Evolutionary conservation across 305 asterid genomes (phyloP).

Genomic region (Fraxinus floribunda): DNA sequence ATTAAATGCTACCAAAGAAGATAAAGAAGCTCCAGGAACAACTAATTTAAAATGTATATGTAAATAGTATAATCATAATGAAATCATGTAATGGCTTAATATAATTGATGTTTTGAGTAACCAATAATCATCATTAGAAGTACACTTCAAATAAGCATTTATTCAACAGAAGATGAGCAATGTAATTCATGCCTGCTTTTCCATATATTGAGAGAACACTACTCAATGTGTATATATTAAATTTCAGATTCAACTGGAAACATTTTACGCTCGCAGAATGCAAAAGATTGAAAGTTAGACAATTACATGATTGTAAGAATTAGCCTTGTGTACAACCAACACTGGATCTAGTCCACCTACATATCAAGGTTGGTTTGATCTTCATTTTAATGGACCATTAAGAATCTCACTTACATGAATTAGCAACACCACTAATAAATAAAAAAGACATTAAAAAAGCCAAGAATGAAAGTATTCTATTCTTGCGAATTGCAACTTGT

Average conservation of each 20-base stretch:
- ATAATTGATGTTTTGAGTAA: neutral
- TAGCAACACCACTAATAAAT: neutral
- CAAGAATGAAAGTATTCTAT: neutral
- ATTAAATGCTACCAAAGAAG: neutral
- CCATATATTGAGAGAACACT: neutral
- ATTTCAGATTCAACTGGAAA: neutral
- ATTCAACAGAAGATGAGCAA: neutral
- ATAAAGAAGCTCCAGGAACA: neutral
- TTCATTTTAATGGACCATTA: neutral
- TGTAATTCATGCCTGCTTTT: neutral
- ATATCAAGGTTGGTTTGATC: neutral
- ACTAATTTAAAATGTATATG: neutral
- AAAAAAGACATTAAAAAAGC: neutral
- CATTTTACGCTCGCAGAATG: neutral
- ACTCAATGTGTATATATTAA: neutral
- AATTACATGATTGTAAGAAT: conserved; percentile 1
- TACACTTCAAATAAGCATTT: neutral
- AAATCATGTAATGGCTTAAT: neutral
- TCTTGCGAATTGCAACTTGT: neutral
- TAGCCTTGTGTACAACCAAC: neutral
- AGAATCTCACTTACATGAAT: neutral
- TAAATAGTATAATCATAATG: neutral
- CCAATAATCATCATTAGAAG: neutral
- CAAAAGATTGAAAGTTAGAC: neutral
- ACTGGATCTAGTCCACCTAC: neutral